These are phyloP conservation scores for Erythrophleum ivorense DNA, from an alignment of 331 rosid species.

Conservation along the genomic window DNA sequence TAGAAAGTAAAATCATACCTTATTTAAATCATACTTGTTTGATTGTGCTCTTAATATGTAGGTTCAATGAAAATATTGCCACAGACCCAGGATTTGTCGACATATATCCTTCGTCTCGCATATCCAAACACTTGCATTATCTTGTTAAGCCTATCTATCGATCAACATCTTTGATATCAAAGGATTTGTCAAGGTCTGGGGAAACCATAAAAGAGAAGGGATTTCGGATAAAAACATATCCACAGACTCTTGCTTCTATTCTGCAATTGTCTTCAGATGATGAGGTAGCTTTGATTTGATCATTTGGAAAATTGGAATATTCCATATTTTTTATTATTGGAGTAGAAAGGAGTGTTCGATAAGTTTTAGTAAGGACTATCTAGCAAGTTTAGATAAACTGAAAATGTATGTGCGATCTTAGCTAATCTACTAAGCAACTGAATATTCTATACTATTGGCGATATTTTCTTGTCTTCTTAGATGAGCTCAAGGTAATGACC, in stretches of 20 bases:
- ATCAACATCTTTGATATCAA: conserved; percentile 36
- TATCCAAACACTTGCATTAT: conserved; percentile 70
- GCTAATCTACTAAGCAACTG: conserved; percentile 15
- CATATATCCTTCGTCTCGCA: conserved; percentile 75
- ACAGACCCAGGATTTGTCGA: conserved; percentile 78
- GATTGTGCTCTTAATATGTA: conserved; percentile 38
- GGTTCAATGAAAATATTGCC: conserved; percentile 79
- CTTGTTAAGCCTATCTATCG: conserved; percentile 65
- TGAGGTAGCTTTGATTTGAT: conserved; percentile 59
- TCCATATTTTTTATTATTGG: conserved; percentile 21
- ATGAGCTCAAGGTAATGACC: conserved; percentile 16
- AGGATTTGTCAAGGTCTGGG: conserved; percentile 38
- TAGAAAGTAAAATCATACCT: conserved; percentile 1
- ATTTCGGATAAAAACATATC: conserved; percentile 69
- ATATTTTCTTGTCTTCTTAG: conserved; percentile 19
- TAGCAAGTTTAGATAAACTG: conserved; percentile 18
- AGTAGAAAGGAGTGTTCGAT: conserved; percentile 9
- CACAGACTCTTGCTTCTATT: conserved; percentile 69
- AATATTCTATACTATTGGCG: background rate
- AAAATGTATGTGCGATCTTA: conserved; percentile 16
- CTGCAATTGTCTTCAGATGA: conserved; percentile 70
- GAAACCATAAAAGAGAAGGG: conserved; percentile 64
- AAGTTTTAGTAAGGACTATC: conserved; percentile 32
- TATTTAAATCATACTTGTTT: conserved; percentile 18
- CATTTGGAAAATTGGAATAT: background rate